Base-by-base conservation (phyloP, 1,139 yeast species). In the Torulaspora globosa region DNA sequence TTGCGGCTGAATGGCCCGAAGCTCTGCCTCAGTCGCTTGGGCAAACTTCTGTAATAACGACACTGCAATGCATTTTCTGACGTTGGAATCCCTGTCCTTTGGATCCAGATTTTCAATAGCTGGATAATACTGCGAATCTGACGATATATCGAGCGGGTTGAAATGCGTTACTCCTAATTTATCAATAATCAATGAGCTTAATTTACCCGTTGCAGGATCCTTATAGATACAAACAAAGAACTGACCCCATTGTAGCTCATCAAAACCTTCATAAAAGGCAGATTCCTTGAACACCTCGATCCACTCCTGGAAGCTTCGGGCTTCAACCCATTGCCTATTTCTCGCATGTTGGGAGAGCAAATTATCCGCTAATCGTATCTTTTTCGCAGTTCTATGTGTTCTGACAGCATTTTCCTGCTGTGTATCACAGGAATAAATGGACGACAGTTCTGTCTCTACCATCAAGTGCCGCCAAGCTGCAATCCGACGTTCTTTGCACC, bases 61-160 rank as follows among this genome's bases (percentile, higher is more conserved):
- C 5, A 89, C 79, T 0, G 97, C 97, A 36, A 90, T 70, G 0
- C 94, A 82, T 52, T 79, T 75, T 52, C 95, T 73, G 4, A 84
- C 87, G 42, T 78, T 78, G 11, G 88, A 79, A 10, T 71, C 64
- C 53, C 71, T 71, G 55, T 74, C 73, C 10, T 72, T 66, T 0
- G 72, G 71, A 0, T 75, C 64, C 41, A 90, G 69, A 58, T 88
- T 88, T 53, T 81, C 79, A 56, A 94, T 79, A 1, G 95, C 94
- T 1, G 85, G 88, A 69, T 76, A 85, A 62, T 81, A 90, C 44
- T 86, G 71, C 1, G 96, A 86, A 35, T 75, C 66, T 0, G 73
- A 65, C 48, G 76, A 78, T 30, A 87, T 66, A 5, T 87, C 78
- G 59, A 89, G 70, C 39, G 82, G 74, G 29, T 76, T 74, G 57